Base-by-base conservation (phyloP, 352 stramenopile species). In the Phytopythium cucurbitacearum region DNA sequence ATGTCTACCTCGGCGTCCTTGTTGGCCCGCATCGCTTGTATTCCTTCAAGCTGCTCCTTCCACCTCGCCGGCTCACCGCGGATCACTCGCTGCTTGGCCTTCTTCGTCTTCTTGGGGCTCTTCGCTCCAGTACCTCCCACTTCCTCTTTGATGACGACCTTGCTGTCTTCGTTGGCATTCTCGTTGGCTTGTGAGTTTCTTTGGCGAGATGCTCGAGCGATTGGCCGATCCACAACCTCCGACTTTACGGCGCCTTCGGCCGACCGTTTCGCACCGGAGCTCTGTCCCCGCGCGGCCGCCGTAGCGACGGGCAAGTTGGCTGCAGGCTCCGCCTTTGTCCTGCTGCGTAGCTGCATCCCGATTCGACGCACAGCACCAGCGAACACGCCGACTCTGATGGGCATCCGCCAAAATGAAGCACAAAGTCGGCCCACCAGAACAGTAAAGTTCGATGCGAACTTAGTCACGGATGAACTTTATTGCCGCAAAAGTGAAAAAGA, bases 1-100 rank as follows among this genome's bases (percentile, higher is more conserved):
- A 71, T 73, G 41, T 93, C 83, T 48, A 93, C 83, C n/a, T 89
- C 78, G 0, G 83, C 80, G 38, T 77, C 67, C 32, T 80, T 69
- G 11, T 57, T 73, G 13, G 69, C 73, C 7, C 83, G 78, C 80
- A 93, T 93, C 47, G 73, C 60, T 40, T 85, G 58, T 48, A 93
- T 93, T 2, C 77, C 75, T 1, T 49, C 48, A 34, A 87, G 58
- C 44, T 91, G 66, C 32, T 77, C 62, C 34, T 85, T 64, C 83
- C 83, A 93, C 10, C 68, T 46, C 36, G 51, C 50, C 13, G 80
- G 83, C 40, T 80, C 58, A 8, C 50, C 40, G 34, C 64, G 45
- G 41, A 46, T 52, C 37, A 53, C 49, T 47, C 56, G 57, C 34
- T 71, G 57, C 41, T 76, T 74, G 36, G 51, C 60, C 21, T 42